Conservation (phyloP, 2,329 filamentous ascomycete species). For the Leptographium lundbergii region DNA sequence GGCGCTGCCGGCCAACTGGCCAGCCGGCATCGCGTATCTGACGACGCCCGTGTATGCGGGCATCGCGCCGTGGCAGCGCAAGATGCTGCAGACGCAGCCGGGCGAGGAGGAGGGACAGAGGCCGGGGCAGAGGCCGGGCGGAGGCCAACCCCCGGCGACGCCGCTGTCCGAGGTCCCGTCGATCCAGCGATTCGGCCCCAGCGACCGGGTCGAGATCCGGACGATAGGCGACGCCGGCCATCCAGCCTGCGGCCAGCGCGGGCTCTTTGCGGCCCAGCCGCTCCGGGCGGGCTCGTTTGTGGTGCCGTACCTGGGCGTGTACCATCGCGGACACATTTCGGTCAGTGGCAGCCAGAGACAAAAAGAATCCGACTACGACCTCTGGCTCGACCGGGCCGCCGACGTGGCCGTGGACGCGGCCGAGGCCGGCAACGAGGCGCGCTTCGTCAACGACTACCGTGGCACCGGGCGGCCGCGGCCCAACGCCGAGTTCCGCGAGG, state of each 20-base stretch:
- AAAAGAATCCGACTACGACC: constrained; percentile 44
- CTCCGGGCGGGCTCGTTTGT: constrained; percentile 43
- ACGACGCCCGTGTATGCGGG: constrained; percentile 33
- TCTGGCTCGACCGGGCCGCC: constrained; percentile 46
- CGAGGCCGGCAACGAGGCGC: constrained; percentile 46
- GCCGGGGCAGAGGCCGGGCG: not conserved
- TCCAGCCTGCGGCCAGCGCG: constrained; percentile 44
- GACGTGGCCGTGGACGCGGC: constrained; percentile 49
- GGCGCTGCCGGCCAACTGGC: constrained; percentile 43
- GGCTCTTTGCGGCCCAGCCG: constrained; percentile 44
- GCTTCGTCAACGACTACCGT: constrained; percentile 56
- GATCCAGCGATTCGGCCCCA: constrained; percentile 25
- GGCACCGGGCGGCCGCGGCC: constrained; percentile 34
- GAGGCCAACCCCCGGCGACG: not conserved
- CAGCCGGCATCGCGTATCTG: constrained; percentile 38
- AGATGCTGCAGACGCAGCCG: constrained; percentile 22
- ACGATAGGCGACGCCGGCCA: constrained; percentile 37
- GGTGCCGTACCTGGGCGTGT: constrained; percentile 47
- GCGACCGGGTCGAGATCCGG: constrained; percentile 38
- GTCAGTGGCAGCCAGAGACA: constrained; percentile 12
- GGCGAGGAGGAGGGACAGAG: not conserved
- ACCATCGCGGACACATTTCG: constrained; percentile 30
- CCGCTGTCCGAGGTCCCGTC: constrained; percentile 8
- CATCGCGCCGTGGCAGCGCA: constrained; percentile 28
- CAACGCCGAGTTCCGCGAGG: constrained; percentile 47